A percentile compares a stretch with the other conserved stretches of the same genome.
Conservation (phyloP, 768 basidiomycete species). For the Ephemerocybe angulata region DNA sequence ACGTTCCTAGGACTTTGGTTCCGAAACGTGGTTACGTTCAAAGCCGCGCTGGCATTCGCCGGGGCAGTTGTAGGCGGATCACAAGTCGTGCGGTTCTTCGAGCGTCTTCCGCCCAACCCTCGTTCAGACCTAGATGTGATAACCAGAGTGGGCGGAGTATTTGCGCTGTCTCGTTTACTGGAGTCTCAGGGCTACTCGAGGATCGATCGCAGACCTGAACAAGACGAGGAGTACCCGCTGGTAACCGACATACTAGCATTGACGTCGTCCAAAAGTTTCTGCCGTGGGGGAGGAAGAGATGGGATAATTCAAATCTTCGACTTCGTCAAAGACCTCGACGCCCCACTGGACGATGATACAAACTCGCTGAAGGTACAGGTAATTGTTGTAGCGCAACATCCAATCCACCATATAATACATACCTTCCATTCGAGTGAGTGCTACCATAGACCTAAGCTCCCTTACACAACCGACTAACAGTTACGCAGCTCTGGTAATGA, state of each 20-base stretch:
- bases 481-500: neutral
- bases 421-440: neutral
- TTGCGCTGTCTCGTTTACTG: neutral
- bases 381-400: neutral
- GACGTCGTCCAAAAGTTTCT: neutral
- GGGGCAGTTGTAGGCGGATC: neutral
- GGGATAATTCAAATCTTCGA: neutral
- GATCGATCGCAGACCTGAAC: neutral
- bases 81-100: neutral
- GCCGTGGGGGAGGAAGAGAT: neutral
- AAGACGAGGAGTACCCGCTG: neutral
- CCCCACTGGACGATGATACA: neutral
- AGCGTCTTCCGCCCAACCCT: neutral
- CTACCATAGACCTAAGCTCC: neutral
- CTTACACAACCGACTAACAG: neutral
- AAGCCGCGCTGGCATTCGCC: neutral
- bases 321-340: neutral
- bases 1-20: neutral
- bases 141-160: neutral
- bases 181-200: neutral
- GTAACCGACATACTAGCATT: neutral
- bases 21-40: neutral
- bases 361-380: neutral
- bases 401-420: neutral
- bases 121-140: neutral